These are phyloP conservation scores for Cladosporium austrohemisphaericum DNA, from an alignment of 2,329 filamentous ascomycete genomes.

Conservation along the genomic window DNA sequence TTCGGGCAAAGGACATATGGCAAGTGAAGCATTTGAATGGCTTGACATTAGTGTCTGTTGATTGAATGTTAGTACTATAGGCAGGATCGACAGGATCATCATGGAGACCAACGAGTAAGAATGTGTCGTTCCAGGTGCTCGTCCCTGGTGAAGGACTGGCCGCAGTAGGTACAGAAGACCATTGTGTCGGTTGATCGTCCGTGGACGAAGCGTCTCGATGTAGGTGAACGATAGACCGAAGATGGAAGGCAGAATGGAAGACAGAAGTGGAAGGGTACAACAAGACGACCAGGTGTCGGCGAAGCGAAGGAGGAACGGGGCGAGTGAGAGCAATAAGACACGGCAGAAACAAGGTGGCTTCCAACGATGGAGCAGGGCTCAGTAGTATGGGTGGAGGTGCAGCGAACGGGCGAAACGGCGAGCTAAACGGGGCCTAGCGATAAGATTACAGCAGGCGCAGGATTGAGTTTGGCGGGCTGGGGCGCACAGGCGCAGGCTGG, in stretches of 20 bases:
- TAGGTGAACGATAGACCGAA: background rate
- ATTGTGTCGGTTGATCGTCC: constrained; percentile 33
- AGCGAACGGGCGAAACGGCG: constrained; percentile 15
- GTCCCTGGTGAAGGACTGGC: constrained; percentile 51
- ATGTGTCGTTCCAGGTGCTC: constrained; percentile 53
- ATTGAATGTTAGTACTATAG: background rate
- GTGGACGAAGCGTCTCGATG: constrained; percentile 10
- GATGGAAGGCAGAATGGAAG: background rate
- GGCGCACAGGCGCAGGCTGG: constrained; percentile 20
- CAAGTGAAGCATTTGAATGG: constrained; percentile 54
- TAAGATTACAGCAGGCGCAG: constrained; percentile 16
- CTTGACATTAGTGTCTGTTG: constrained; percentile 51
- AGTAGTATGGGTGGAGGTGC: constrained; percentile 14
- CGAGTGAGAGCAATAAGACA: constrained; percentile 13
- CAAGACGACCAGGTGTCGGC: constrained; percentile 1
- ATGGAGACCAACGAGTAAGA: constrained; percentile 44
- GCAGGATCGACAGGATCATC: background rate
- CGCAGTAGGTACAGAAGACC: constrained; percentile 54
- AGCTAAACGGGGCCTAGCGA: constrained; percentile 13
- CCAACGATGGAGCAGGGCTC: constrained; percentile 14
- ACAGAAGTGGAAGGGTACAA: background rate
- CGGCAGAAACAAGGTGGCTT: constrained; percentile 15
- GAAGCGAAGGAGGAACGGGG: constrained; percentile 4
- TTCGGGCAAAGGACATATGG: constrained; percentile 52
- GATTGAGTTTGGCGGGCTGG: constrained; percentile 14